phyloP scores from a whole-genome alignment of 225 moss, liverwort and hornwort species.

The Polytrichum commune region DNA sequence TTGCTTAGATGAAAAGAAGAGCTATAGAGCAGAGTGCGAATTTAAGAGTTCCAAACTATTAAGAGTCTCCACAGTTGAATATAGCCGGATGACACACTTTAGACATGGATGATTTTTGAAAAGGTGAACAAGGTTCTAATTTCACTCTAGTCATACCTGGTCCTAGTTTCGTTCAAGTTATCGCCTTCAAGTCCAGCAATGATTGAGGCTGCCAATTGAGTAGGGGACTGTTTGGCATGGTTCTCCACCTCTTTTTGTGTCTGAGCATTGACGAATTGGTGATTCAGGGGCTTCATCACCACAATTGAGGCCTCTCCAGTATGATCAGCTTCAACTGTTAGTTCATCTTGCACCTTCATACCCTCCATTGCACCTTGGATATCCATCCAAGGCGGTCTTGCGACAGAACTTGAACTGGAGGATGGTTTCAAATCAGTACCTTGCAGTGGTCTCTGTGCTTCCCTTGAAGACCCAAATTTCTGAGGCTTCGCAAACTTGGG shows the following conservation, averaged over 20 bases:
- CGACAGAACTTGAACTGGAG: slow-evolving; percentile 12
- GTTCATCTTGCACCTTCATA: slow-evolving; percentile 10
- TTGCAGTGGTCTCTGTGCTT: slow-evolving; percentile 31
- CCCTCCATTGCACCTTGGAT: slow-evolving; percentile 18
- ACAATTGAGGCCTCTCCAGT: slow-evolving; percentile 44
- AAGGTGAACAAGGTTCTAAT: too few relatives aligned
- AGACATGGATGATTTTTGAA: too few relatives aligned
- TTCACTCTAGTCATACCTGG: slow-evolving; percentile 24
- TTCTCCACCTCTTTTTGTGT: slow-evolving; percentile 23
- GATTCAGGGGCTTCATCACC: slow-evolving; percentile 47
- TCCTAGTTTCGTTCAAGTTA: slow-evolving; percentile 20
- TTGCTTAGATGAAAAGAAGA: neutral
- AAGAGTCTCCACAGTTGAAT: too few relatives aligned
- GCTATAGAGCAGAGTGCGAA: neutral
- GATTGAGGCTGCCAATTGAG: neutral
- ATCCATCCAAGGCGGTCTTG: slow-evolving; percentile 17
- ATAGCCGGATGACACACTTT: too few relatives aligned
- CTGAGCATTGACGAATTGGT: slow-evolving; percentile 9
- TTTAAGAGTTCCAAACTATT: neutral
- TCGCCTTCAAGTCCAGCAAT: slow-evolving; percentile 20
- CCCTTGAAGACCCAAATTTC: neutral
- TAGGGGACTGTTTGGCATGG: neutral
- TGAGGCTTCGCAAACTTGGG: neutral
- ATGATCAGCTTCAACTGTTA: slow-evolving; percentile 21
- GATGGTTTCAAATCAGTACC: slow-evolving; percentile 18